Evolutionary conservation across 257 asterid genomes (phyloP), one percentile per base, ranked within the genome.

Genomic region (Jacaranda mimosifolia): DNA sequence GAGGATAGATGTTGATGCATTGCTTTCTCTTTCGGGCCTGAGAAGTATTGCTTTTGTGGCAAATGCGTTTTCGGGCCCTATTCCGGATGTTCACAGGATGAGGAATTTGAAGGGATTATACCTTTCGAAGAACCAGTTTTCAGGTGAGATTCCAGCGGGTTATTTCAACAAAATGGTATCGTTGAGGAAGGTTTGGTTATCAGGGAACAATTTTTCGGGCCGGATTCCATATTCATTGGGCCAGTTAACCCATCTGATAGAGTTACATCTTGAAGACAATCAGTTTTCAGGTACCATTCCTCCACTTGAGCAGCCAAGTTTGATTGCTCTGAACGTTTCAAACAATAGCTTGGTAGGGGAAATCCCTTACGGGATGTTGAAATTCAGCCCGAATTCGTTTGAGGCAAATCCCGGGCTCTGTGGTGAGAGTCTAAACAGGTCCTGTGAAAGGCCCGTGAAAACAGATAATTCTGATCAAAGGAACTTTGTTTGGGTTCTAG

Each of bases 121-220:
- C 82, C 82, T 92, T 6, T 81, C 94, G 0, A 85, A 79, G 2
- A 95, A 95, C 68, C 75, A 81, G 55, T 93, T 95, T 75, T 86
- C 94, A 0, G 99, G 97, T 0, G 92, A 87, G 65, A 91, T 93
- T 74, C 86, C 91, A 0, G 26, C 87, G 0, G 89, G 91, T 75
- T 95, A 82, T 62, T 93, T 95, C 35, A 11, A 46, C 0, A 77
- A 62, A 3, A 85, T 93, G 93, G 63, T 0, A 15, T 89, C 90
- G 0, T 73, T 95, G 87, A 93, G 81, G 91, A 95, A 90, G 75
- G 75, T 95, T 51, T 91, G 96, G 96, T 78, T 95, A 11, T 85
- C 94, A 0, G 78, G 79, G 48, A 95, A 95, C 84, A 68, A 9
- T 2, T 91, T 95, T 68, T 69, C 84, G 12, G 97, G 98, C 45